Evolutionary conservation across 768 basidiomycete genomes (phyloP).

Genomic region (Baorangia bicolor): DNA sequence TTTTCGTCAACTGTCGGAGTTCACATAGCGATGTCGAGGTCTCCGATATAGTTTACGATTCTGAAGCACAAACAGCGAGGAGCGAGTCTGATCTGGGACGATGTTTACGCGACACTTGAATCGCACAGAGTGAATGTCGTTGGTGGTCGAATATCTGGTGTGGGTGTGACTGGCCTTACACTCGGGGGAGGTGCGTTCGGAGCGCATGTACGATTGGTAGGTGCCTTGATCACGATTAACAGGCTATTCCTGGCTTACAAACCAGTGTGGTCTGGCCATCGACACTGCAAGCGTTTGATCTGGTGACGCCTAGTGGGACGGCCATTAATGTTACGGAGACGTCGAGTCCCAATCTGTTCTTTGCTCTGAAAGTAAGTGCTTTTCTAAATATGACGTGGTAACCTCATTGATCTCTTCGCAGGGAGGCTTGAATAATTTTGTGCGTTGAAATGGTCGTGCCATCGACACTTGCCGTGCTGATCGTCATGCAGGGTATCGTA

Average conservation of each 20-base stretch:
- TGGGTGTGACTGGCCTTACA: slow-evolving; percentile 57
- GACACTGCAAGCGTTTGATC: slow-evolving; percentile 60
- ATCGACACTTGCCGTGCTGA: neutral
- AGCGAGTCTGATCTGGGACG: slow-evolving; percentile 57
- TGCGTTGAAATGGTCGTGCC: slow-evolving; percentile 10
- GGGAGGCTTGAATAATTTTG: slow-evolving; percentile 66
- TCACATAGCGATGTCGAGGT: slow-evolving; percentile 53
- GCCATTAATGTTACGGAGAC: slow-evolving; percentile 31
- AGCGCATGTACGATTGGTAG: neutral
- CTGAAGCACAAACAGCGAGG: slow-evolving; percentile 41
- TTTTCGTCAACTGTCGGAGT: slow-evolving; percentile 61
- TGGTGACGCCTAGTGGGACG: too few relatives aligned
- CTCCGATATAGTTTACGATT: slow-evolving; percentile 40
- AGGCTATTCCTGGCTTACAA: slow-evolving; percentile 47
- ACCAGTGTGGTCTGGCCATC: slow-evolving; percentile 56
- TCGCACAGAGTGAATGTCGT: slow-evolving; percentile 53
- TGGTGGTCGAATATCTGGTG: slow-evolving; percentile 52
- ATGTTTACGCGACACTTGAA: slow-evolving; percentile 52
- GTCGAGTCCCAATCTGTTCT: slow-evolving; percentile 41
- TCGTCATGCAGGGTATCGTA: slow-evolving; percentile 47
- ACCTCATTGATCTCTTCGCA: slow-evolving; percentile 20
- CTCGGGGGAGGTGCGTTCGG: slow-evolving; percentile 46
- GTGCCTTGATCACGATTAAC: neutral
- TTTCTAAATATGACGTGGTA: neutral
- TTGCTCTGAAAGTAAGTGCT: slow-evolving; percentile 37